Evolutionary conservation across 75 land plant species (phyloP).

Genomic region (Sequoia sempervirens): DNA sequence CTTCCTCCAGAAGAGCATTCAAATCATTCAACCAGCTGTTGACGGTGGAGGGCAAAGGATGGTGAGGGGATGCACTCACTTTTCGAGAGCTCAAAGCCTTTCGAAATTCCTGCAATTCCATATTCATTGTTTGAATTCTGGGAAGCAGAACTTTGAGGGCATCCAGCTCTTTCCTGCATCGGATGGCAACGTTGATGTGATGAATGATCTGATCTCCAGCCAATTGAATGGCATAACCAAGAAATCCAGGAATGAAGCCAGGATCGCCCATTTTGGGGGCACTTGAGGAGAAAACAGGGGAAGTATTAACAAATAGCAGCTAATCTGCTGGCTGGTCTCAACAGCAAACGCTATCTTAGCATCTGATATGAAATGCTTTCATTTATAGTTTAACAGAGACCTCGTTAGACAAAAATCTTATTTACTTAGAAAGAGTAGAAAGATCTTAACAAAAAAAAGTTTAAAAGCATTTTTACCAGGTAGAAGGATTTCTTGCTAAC

Average conservation of each 20-base stretch:
- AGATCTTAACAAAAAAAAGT: too few relatives aligned
- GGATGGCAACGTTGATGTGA: not conserved
- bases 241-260: not conserved
- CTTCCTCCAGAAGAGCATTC: not conserved
- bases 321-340: too few relatives aligned
- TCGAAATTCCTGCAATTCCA: not conserved
- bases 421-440: too few relatives aligned
- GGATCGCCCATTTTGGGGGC: too few relatives aligned
- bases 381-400: too few relatives aligned
- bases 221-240: not conserved
- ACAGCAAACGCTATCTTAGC: too few relatives aligned
- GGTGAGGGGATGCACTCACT: not conserved
- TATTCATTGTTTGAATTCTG: not conserved
- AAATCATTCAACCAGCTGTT: not conserved
- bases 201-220: not conserved
- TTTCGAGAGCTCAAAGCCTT: not conserved
- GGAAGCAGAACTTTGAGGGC: not conserved
- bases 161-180: not conserved
- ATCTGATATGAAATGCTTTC: too few relatives aligned
- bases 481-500: too few relatives aligned
- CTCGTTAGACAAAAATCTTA: too few relatives aligned
- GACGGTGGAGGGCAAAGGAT: not conserved
- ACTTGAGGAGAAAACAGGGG: too few relatives aligned
- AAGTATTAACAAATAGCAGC: too few relatives aligned
- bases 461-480: too few relatives aligned